Percentiles rank a stretch among this genome's conserved stretches.
phyloP scores from a whole-genome alignment of 2,329 filamentous ascomycete genomes.

The Cladophialophora exuberans region DNA sequence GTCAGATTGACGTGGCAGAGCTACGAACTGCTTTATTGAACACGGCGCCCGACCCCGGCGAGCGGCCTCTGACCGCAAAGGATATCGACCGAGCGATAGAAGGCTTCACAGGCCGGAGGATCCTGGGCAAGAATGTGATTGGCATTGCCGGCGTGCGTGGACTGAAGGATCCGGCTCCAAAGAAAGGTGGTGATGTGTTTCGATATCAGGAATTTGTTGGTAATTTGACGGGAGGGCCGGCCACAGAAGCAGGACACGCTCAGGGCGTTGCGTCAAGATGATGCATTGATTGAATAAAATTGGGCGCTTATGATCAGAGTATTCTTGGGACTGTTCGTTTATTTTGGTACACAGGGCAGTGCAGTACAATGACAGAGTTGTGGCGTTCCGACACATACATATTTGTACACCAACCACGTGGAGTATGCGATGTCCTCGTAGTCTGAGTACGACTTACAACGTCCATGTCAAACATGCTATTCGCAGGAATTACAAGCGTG shows the following conservation, averaged over 20 bases:
- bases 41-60: conserved; percentile 76
- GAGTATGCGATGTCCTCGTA: too few species aligned
- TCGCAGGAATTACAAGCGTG: too few species aligned
- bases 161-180: conserved; percentile 43
- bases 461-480: too few species aligned
- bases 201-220: conserved; percentile 90
- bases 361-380: too few species aligned
- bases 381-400: too few species aligned
- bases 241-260: conserved; percentile 14
- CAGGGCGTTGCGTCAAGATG: conserved; percentile 19
- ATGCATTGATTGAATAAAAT: neutral
- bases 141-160: conserved; percentile 32
- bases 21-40: conserved; percentile 80
- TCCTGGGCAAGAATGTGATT: conserved; percentile 66
- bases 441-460: too few species aligned
- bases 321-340: neutral
- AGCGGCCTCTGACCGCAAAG: conserved; percentile 63
- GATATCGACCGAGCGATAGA: conserved; percentile 87
- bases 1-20: conserved; percentile 83
- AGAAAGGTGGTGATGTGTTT: conserved; percentile 83
- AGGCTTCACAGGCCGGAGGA: conserved; percentile 81
- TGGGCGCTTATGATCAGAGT: neutral
- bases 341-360: neutral
- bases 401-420: too few species aligned
- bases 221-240: conserved; percentile 61